A percentile compares a stretch with the other conserved stretches of the same genome.
These are phyloP conservation scores for Teratosphaeriaceae sp. DNA, from an alignment of 2,329 filamentous ascomycete genomes.

Conservation along the genomic window DNA sequence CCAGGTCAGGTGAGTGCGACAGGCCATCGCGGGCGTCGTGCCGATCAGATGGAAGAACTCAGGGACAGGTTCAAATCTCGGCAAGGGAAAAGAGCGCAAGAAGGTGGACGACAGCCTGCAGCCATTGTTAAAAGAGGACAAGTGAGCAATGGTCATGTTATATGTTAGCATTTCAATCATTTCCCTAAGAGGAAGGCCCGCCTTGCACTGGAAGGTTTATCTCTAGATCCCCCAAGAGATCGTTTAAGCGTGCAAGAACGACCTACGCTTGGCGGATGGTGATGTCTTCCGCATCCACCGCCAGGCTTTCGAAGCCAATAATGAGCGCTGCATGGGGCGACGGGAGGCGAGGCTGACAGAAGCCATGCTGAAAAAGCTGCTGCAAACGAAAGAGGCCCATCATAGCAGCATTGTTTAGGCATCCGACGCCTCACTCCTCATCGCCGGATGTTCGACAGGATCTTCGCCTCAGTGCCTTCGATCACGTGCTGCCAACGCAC, in stretches of 20 bases:
- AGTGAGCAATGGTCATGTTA: too few relatives aligned
- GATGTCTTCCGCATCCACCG: constrained; percentile 1
- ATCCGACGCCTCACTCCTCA: background rate
- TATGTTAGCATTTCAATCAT: too few relatives aligned
- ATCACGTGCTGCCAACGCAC: background rate
- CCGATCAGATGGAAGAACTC: too few relatives aligned
- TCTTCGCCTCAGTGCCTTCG: background rate
- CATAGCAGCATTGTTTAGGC: background rate
- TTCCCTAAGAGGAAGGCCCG: too few relatives aligned
- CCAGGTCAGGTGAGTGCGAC: too few relatives aligned
- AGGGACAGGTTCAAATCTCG: too few relatives aligned
- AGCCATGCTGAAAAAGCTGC: background rate
- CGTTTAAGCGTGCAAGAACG: background rate
- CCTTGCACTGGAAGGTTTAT: too few relatives aligned
- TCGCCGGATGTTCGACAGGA: background rate
- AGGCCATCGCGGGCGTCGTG: too few relatives aligned
- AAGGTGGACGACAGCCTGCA: too few relatives aligned
- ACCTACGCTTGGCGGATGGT: background rate
- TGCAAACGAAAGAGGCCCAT: background rate
- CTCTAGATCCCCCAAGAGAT: too few relatives aligned
- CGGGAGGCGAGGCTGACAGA: background rate
- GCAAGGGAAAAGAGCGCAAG: too few relatives aligned
- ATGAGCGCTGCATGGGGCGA: background rate
- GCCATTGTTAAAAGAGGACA: too few relatives aligned
- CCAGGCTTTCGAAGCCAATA: background rate